Conservation (phyloP, 306 rosid genomes). For the Prosopis cineraria region DNA sequence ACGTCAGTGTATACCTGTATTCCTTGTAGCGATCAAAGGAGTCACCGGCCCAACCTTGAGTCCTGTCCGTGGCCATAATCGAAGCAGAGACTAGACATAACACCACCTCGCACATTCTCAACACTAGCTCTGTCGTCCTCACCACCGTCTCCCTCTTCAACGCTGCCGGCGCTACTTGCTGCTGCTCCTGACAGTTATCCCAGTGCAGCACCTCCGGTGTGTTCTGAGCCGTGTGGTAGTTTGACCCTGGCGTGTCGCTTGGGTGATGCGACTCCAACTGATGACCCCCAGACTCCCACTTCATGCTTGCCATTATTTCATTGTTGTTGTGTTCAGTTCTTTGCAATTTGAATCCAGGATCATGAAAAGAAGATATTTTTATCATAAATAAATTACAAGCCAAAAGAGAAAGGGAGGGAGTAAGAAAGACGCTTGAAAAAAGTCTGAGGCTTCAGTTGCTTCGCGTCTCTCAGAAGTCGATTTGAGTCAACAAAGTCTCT, state of each 20-base stretch:
- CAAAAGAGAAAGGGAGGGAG: constrained; percentile 31
- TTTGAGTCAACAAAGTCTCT: neutral
- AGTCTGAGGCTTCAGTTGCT: neutral
- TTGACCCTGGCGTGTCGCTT: constrained; percentile 50
- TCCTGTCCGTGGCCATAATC: constrained; percentile 90
- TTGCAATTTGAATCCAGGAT: neutral
- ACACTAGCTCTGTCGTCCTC: constrained; percentile 73
- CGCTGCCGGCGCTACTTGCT: constrained; percentile 26
- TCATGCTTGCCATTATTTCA: constrained; percentile 43
- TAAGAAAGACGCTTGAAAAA: constrained; percentile 23
- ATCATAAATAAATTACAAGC: constrained; percentile 14
- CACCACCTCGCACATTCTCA: constrained; percentile 71
- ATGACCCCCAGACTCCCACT: constrained; percentile 45
- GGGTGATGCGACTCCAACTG: constrained; percentile 59
- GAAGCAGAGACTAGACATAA: constrained; percentile 84
- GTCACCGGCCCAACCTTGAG: constrained; percentile 98
- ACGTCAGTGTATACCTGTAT: no score
- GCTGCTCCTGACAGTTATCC: constrained; percentile 42
- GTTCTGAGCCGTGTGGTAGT: constrained; percentile 52
- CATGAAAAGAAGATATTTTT: no score
- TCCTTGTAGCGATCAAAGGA: constrained; percentile 94
- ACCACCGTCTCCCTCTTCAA: constrained; percentile 45
- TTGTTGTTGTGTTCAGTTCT: neutral
- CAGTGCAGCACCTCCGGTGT: constrained; percentile 45
- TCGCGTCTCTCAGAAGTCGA: constrained; percentile 20